Evolutionary conservation across 768 basidiomycete genomes (phyloP).

Genomic region (Hericium rajendrae): DNA sequence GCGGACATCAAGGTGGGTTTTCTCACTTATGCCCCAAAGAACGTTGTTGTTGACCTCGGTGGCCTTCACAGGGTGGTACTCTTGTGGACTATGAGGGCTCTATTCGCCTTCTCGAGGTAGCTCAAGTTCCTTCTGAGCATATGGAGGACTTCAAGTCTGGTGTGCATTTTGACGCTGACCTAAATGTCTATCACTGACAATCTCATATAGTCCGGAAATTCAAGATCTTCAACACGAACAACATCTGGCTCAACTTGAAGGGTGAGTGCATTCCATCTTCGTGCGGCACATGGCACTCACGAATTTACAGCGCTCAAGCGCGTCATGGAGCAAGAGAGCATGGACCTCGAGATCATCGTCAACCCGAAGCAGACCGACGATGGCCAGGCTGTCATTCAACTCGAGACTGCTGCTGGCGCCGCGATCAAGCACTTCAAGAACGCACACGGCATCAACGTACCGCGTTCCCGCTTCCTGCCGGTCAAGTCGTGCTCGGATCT

Average conservation of each 20-base stretch:
- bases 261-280: background rate
- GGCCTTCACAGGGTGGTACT: conserved; percentile 38
- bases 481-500: conserved; percentile 55
- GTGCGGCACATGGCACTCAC: conserved; percentile 8
- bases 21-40: background rate
- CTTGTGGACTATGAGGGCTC: conserved; percentile 62
- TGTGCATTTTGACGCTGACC: background rate
- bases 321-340: conserved; percentile 53
- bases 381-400: conserved; percentile 64
- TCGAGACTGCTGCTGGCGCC: conserved; percentile 70
- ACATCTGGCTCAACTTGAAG: conserved; percentile 44
- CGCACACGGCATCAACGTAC: conserved; percentile 66
- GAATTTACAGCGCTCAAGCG: conserved; percentile 48
- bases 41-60: background rate
- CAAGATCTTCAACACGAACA: conserved; percentile 75
- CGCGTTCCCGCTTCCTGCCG: conserved; percentile 62
- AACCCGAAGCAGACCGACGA: conserved; percentile 63
- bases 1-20: conserved; percentile 51
- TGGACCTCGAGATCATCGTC: conserved; percentile 77
- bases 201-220: conserved; percentile 47
- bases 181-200: background rate
- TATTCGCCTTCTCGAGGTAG: conserved; percentile 64
- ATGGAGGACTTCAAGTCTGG: conserved; percentile 65
- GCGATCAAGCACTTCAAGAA: conserved; percentile 65
- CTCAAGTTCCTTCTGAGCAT: conserved; percentile 65